phyloP scores from a whole-genome alignment of 2,329 filamentous ascomycete genomes.

The Fusarium haematococcum region DNA sequence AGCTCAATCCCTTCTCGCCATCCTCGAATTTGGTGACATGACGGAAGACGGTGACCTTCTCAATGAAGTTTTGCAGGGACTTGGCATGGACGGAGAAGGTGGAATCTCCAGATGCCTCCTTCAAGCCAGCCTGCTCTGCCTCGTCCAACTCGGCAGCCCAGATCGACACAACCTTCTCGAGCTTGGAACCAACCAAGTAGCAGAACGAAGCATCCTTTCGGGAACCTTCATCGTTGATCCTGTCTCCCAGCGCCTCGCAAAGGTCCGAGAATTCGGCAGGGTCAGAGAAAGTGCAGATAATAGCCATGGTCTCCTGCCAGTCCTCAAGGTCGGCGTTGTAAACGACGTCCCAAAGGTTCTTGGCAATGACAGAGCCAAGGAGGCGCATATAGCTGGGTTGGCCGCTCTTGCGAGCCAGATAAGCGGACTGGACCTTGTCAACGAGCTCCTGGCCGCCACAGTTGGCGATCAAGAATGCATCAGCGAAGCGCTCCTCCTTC shows the following conservation, averaged over 20 bases:
- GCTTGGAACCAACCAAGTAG: conserved; percentile 93
- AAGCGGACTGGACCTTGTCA: conserved; percentile 92
- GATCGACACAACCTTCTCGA: conserved; percentile 96
- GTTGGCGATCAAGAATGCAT: conserved; percentile 98
- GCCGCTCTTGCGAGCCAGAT: conserved; percentile 84
- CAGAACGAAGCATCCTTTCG: conserved; percentile 96
- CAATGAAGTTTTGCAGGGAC: conserved; percentile 91
- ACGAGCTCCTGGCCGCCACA: conserved; percentile 94
- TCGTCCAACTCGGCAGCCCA: conserved; percentile 94
- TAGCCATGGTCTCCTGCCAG: conserved; percentile 98
- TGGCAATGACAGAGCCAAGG: conserved; percentile 89
- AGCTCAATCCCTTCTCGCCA: conserved; percentile 74
- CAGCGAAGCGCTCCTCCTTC: conserved; percentile 88
- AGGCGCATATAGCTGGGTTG: conserved; percentile 93
- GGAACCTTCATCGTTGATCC: conserved; percentile 81
- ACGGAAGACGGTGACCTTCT: conserved; percentile 98
- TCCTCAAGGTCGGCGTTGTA: conserved; percentile 93
- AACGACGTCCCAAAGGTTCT: conserved; percentile 98
- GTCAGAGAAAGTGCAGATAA: conserved; percentile 94
- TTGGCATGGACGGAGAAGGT: conserved; percentile 92
- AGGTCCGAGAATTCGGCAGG: conserved; percentile 92
- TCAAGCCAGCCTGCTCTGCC: conserved; percentile 79
- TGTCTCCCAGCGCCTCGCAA: conserved; percentile 93
- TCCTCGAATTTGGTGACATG: conserved; percentile 94
- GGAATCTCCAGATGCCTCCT: conserved; percentile 77